phyloP scores from a whole-genome alignment of 1,139 yeast species.

The Zygoascus sp. region DNA sequence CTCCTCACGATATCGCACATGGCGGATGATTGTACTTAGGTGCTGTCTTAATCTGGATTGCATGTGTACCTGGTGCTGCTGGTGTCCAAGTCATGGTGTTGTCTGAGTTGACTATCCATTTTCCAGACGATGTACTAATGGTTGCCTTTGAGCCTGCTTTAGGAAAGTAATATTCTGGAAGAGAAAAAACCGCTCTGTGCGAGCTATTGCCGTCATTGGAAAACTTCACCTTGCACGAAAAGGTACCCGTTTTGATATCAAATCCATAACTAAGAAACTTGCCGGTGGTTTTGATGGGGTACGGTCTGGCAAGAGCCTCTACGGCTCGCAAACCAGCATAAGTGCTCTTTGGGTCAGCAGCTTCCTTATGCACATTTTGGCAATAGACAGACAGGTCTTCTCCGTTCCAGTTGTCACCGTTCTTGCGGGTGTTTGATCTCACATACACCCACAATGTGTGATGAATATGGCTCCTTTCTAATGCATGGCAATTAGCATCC shows the following conservation, averaged over 20 bases:
- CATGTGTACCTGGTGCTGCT: constrained; percentile 28
- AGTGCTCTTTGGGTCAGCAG: background rate
- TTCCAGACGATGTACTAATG: constrained; percentile 53
- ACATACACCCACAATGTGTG: constrained; percentile 88
- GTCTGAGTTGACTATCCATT: constrained; percentile 38
- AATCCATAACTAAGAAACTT: constrained; percentile 27
- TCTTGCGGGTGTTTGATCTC: constrained; percentile 61
- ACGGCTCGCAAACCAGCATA: constrained; percentile 30
- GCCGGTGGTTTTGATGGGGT: constrained; percentile 34
- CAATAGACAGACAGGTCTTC: constrained; percentile 92
- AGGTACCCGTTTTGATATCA: constrained; percentile 29
- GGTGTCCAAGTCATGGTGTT: constrained; percentile 34
- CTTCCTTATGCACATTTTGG: constrained; percentile 46
- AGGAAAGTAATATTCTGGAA: constrained; percentile 11
- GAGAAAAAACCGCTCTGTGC: background rate
- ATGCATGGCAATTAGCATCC: constrained; percentile 75
- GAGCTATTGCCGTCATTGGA: background rate
- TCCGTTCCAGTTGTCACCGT: constrained; percentile 92
- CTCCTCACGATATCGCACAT: constrained; percentile 18
- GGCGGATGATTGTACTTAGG: constrained; percentile 22
- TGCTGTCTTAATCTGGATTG: constrained; percentile 26
- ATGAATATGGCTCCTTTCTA: constrained; percentile 66
- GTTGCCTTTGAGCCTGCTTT: constrained; percentile 34
- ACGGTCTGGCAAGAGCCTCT: constrained; percentile 37
- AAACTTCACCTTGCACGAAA: constrained; percentile 26